These are phyloP conservation scores for Paxillus rubicundulus DNA, from an alignment of 768 basidiomycete species.

Conservation along the genomic window DNA sequence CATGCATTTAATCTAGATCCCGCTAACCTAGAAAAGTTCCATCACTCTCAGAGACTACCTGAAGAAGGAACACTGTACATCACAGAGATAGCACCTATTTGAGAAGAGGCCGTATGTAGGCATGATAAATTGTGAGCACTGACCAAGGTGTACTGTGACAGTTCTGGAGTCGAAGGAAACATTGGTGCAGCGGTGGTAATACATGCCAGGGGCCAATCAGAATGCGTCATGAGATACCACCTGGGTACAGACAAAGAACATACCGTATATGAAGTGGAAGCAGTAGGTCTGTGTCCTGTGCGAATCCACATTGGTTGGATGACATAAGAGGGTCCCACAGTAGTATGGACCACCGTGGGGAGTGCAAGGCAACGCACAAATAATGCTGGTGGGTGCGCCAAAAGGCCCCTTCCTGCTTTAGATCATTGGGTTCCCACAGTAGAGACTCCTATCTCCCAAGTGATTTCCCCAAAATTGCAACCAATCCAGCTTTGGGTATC, in stretches of 20 bases:
- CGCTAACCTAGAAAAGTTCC: background rate
- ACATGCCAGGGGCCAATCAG: background rate
- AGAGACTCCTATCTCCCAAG: no score
- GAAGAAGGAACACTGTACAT: background rate
- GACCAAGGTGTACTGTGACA: slow-evolving; percentile 7
- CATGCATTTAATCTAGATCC: background rate
- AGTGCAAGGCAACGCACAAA: no score
- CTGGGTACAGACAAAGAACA: slow-evolving; percentile 14
- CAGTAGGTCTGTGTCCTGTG: no score
- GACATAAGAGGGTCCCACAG: no score
- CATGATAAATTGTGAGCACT: background rate
- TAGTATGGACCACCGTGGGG: no score
- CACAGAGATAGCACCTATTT: background rate
- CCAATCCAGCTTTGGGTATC: no score
- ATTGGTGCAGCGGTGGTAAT: slow-evolving; percentile 26
- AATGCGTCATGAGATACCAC: background rate
- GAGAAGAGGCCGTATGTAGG: background rate
- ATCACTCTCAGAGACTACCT: background rate
- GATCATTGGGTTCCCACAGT: no score
- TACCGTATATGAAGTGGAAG: slow-evolving; percentile 26
- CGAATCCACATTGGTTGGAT: no score
- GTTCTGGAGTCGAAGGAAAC: slow-evolving; percentile 17
- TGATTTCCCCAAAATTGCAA: no score
- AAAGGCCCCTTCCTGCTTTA: no score
- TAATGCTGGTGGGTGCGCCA: no score